Evolutionary conservation across 108 stramenopile species (phyloP), one percentile per base, ranked within the genome.

Genomic region (Fragilaria crotonensis): DNA sequence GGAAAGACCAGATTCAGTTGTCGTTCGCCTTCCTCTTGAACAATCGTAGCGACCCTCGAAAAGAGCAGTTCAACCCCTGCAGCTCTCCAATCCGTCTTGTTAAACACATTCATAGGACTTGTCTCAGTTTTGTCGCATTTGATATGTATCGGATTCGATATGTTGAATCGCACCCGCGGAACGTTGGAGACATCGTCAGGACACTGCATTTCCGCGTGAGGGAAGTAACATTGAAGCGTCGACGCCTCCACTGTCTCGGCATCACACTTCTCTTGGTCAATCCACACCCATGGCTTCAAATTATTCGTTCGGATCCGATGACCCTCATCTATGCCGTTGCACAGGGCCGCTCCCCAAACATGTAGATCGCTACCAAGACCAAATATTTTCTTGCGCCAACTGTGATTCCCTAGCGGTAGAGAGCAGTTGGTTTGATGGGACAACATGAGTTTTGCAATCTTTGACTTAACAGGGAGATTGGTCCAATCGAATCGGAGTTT

Each of bases 291-390:
- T 21, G 47, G 47, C 26, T 41, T 31, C 23, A 57, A 33, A 14
- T 41, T 41, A 14, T 41, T 7, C 0, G 74, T 83, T 33, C 65
- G 60, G 14, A 78, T 58, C 11, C 76, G 49, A 18, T 33, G 33
- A 22, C 61, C 45, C 11, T 50, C 26, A 1, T 60, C 25, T 28
- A 75, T 52, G 29, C 58, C 78, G 54, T 83, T 67, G 55, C 75
- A 78, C 26, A 79, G 45, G 19, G 81, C 73, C 22, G 67, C 52
- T 17, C 48, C 57, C 70, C 73, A 82, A 29, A 78, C 46, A 31
- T 78, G 73, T 54, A 82, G 59, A 52, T 76, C 73, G 52, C 67
- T 70, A 14, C 81, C 81, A 52, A 82, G 50, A 33, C 81, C 81
- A 58, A 60, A 75, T 22, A 64, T 59, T 64, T 71, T 81, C 0